These are phyloP conservation scores for Pisolithus tinctorius DNA, from an alignment of 768 basidiomycete genomes.

Conservation along the genomic window DNA sequence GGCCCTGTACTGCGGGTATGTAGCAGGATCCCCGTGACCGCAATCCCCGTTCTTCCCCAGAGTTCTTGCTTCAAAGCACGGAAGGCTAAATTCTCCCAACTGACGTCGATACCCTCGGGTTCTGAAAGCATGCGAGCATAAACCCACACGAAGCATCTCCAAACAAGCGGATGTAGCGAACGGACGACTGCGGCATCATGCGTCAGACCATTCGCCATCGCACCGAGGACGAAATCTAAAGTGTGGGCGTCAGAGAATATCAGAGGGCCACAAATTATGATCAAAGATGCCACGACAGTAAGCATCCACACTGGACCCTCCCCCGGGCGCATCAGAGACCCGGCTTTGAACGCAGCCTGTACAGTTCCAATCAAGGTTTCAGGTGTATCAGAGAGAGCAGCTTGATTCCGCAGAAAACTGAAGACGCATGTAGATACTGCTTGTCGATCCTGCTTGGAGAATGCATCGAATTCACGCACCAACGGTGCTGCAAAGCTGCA, in stretches of 20 bases:
- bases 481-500: slow-evolving; percentile 24
- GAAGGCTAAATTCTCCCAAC: slow-evolving; percentile 32
- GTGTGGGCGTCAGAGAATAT: slow-evolving; percentile 36
- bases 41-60: slow-evolving; percentile 35
- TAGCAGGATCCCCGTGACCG: slow-evolving; percentile 38
- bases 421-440: slow-evolving; percentile 21
- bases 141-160: slow-evolving; percentile 53
- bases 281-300: slow-evolving; percentile 38
- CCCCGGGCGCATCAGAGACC: slow-evolving; percentile 12
- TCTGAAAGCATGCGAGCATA: slow-evolving; percentile 35
- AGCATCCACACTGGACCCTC: slow-evolving; percentile 39
- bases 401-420: slow-evolving; percentile 16
- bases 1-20: slow-evolving; percentile 2
- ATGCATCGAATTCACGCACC: slow-evolving; percentile 24
- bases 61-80: slow-evolving; percentile 42
- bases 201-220: slow-evolving; percentile 25
- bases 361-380: slow-evolving; percentile 23
- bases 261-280: slow-evolving; percentile 38
- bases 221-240: slow-evolving; percentile 33
- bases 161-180: slow-evolving; percentile 38
- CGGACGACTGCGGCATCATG: slow-evolving; percentile 32
- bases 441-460: slow-evolving; percentile 20
- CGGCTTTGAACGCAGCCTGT: slow-evolving; percentile 20
- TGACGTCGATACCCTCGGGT: slow-evolving; percentile 14
- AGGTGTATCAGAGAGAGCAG: not conserved